phyloP scores from a whole-genome alignment of 805 yeast species.

The Scheffersomyces lignosus region DNA sequence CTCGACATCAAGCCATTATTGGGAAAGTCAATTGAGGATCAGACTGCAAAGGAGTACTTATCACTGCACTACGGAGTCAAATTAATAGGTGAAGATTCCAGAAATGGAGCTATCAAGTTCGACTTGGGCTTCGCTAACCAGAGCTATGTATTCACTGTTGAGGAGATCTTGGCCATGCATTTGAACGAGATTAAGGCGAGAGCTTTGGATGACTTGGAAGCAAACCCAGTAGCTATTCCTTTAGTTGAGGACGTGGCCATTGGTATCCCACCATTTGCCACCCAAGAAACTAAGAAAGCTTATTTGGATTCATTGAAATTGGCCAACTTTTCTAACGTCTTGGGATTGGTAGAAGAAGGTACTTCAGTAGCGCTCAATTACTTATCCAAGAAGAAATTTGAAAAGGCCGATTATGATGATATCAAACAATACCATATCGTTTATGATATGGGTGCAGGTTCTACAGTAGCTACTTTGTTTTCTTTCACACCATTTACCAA shows the following conservation, averaged over 20 bases:
- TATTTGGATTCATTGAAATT: constrained; percentile 68
- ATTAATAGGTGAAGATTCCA: constrained; percentile 37
- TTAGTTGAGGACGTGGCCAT: constrained; percentile 67
- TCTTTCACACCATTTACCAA: constrained; percentile 51
- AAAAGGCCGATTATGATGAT: constrained; percentile 32
- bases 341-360: constrained; percentile 83
- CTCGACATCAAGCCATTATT: constrained; percentile 68
- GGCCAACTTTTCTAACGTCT: constrained; percentile 59
- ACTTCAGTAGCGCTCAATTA: constrained; percentile 86
- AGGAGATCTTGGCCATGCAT: constrained; percentile 85
- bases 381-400: constrained; percentile 53
- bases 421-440: constrained; percentile 61
- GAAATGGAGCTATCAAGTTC: constrained; percentile 56
- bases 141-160: constrained; percentile 47
- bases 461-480: constrained; percentile 84
- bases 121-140: constrained; percentile 39
- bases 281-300: constrained; percentile 66
- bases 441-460: constrained; percentile 92
- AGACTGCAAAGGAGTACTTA: constrained; percentile 47
- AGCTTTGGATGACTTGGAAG: constrained; percentile 59
- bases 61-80: constrained; percentile 62
- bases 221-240: constrained; percentile 36
- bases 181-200: constrained; percentile 63
- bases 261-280: constrained; percentile 73
- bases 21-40: constrained; percentile 58